Evolutionary conservation across 2,329 filamentous ascomycete genomes (phyloP), one percentile per base, ranked within the genome.

Genomic region (Fusarium incarnatum): DNA sequence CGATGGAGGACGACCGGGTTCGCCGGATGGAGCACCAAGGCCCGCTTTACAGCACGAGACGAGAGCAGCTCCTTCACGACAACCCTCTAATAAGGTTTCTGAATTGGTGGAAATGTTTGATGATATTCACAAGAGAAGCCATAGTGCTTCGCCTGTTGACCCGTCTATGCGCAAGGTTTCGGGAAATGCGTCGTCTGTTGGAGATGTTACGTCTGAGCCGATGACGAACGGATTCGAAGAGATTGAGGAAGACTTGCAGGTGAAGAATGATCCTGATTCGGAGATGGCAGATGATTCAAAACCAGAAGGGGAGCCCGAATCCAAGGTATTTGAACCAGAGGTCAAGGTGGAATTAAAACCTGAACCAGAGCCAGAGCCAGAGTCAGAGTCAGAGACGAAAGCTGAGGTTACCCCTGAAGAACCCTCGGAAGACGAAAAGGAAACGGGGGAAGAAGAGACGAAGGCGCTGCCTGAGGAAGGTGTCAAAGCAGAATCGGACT

Each of bases 101-200:
- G 82, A 83, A 49, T 76, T 87, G 25, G 85, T 87, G 32, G 81
- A 81, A 23, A 82, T 84, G 78, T 86, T 81, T 50, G 85, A 89
- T 62, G 83, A 81, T 5, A 79, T 87, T 15, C 70, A 77, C 1
- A 79, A 69, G 55, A 60, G 70, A n/a, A 72, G 44, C 18, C 58
- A 53, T 11, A 74, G 68, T 40, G 57, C 42, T 15, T 75, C 73
- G 5, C 73, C 73, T 15, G 47, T 70, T 30, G 72, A 75, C n/a
- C 60, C 73, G 10, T 44, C 68, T 1, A 53, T 70, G 58, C 64
- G 61, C 18, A 71, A 62, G 41, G 18, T 44, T 22, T 69, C 70
- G 10, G 53, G 45, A 22, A 50, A 48, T 49, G 32, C 27, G 27
- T 71, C 64, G 8, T 52, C 60, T 2, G 25, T 69, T 25, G 58